These are phyloP conservation scores for Delonix regia DNA, from an alignment of 306 rosid species.

Conservation along the genomic window DNA sequence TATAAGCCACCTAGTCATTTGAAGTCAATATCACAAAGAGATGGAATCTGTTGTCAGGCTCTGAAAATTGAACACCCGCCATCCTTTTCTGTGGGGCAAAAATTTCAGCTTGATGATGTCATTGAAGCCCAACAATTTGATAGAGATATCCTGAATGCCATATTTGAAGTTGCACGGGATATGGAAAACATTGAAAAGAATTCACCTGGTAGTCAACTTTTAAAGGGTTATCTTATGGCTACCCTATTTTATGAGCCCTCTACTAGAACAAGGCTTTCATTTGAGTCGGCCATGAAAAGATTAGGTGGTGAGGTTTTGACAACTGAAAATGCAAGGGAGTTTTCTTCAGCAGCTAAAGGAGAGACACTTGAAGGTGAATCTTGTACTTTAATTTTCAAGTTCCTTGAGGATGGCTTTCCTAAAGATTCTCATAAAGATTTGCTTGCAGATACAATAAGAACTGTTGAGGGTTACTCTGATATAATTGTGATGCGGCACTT, in stretches of 20 bases:
- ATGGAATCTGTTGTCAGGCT: constrained; percentile 44
- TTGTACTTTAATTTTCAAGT: constrained; percentile 10
- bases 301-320: constrained; percentile 91
- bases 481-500: constrained; percentile 91
- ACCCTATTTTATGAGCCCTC: constrained; percentile 93
- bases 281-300: constrained; percentile 96
- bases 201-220: constrained; percentile 75
- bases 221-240: constrained; percentile 91
- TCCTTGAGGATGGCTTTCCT: background rate
- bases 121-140: constrained; percentile 90
- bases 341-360: constrained; percentile 92
- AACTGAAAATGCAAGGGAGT: constrained; percentile 91
- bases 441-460: constrained; percentile 80
- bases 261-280: constrained; percentile 90
- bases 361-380: constrained; percentile 90
- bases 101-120: constrained; percentile 80
- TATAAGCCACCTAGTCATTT: constrained; percentile 32
- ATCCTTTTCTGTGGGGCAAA: constrained; percentile 55
- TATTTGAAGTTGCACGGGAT: constrained; percentile 72
- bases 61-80: constrained; percentile 40
- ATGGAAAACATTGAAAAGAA: constrained; percentile 83
- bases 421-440: constrained; percentile 25
- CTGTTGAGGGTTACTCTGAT: constrained; percentile 88
- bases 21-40: constrained; percentile 34
- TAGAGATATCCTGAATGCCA: constrained; percentile 66